Evolutionary conservation across 352 stramenopile species (phyloP).

Genomic region (Peronosclerospora sorghi): DNA sequence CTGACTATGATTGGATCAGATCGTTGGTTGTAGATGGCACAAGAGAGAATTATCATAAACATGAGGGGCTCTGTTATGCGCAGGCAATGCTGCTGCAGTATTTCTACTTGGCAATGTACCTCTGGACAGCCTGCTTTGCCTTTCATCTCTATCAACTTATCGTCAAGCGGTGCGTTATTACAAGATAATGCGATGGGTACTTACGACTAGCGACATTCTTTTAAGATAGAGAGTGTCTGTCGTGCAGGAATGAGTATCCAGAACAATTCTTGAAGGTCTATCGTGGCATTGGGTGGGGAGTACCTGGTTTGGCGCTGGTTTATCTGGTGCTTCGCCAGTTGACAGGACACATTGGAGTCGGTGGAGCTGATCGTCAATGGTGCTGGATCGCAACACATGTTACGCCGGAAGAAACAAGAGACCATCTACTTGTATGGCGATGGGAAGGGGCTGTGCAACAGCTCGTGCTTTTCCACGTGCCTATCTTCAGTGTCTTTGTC

Average conservation of each 20-base stretch:
- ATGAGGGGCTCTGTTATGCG: slow-evolving; percentile 48
- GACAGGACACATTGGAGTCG: slow-evolving; percentile 56
- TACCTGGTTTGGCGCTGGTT: slow-evolving; percentile 40
- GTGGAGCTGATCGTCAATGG: slow-evolving; percentile 54
- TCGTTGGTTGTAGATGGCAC: slow-evolving; percentile 49
- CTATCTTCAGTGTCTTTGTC: slow-evolving; percentile 48
- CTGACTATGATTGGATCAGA: slow-evolving; percentile 9
- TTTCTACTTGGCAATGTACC: slow-evolving; percentile 71
- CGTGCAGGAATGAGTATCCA: slow-evolving; percentile 54
- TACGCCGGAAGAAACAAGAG: slow-evolving; percentile 9
- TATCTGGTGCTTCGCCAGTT: slow-evolving; percentile 59
- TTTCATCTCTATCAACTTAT: slow-evolving; percentile 85
- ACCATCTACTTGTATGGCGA: slow-evolving; percentile 28
- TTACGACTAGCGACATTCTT: no score
- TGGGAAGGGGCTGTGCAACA: slow-evolving; percentile 44
- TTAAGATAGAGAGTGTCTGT: neutral
- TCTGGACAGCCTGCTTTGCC: slow-evolving; percentile 79
- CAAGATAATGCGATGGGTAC: neutral
- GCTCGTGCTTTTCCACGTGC: slow-evolving; percentile 54
- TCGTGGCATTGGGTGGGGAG: slow-evolving; percentile 48
- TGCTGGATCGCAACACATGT: slow-evolving; percentile 62
- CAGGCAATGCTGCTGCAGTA: slow-evolving; percentile 68
- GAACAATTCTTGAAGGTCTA: slow-evolving; percentile 54
- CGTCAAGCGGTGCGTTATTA: slow-evolving; percentile 35
- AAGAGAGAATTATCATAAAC: slow-evolving; percentile 26